Percentiles rank a stretch among this genome's conserved stretches.
Evolutionary conservation across 192 early-diverging fungal genomes (phyloP).

Genomic region (Gaertneriomyces sp.): DNA sequence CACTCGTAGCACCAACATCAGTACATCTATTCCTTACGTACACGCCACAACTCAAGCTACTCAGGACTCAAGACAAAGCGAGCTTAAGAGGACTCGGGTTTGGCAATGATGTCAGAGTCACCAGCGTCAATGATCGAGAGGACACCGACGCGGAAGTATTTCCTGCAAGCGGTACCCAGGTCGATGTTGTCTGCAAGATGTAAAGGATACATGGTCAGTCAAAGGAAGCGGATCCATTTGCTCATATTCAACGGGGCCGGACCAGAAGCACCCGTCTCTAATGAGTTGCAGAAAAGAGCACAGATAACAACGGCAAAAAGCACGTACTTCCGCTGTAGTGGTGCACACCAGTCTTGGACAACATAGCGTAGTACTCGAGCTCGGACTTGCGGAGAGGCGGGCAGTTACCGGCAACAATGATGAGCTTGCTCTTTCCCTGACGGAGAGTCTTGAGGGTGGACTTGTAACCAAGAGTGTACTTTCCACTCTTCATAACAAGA

Average conservation of each 20-base stretch:
- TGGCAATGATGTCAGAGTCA: conserved; percentile 86
- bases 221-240: background rate
- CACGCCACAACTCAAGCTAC: no score
- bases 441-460: conserved; percentile 97
- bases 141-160: conserved; percentile 94
- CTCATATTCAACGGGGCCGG: conserved; percentile 28
- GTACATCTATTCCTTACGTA: no score
- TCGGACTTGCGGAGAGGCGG: conserved; percentile 99
- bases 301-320: conserved; percentile 23
- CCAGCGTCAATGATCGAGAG: conserved; percentile 98
- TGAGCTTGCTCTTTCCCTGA: conserved; percentile 96
- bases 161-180: conserved; percentile 99
- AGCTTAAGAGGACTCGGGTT: conserved; percentile 27
- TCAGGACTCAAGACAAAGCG: background rate
- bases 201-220: conserved; percentile 22
- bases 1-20: no score
- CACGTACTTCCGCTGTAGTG: conserved; percentile 91
- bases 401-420: conserved; percentile 99
- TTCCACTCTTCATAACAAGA: conserved; percentile 99
- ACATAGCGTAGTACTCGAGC: conserved; percentile 99
- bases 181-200: conserved; percentile 85
- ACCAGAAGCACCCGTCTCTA: conserved; percentile 23
- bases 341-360: conserved; percentile 99
- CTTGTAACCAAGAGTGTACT: conserved; percentile 98
- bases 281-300: conserved; percentile 15